phyloP scores from a whole-genome alignment of 2,329 filamentous ascomycete species.

The Thelonectria olida region DNA sequence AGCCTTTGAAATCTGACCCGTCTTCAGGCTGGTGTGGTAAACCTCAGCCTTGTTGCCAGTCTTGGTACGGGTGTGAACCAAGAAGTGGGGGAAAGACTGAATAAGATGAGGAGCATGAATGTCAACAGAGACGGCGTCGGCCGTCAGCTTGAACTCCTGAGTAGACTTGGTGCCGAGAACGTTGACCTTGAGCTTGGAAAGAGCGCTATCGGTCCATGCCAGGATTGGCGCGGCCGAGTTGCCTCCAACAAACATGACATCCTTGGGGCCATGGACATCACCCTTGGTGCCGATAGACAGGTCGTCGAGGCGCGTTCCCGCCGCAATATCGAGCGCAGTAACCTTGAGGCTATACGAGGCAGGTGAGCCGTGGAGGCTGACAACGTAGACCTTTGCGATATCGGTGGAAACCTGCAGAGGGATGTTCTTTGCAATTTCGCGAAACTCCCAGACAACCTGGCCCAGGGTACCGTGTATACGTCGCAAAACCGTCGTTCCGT shows the following conservation, averaged over 20 bases:
- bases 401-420: slow-evolving; percentile 81
- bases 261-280: slow-evolving; percentile 71
- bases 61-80: slow-evolving; percentile 81
- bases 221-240: slow-evolving; percentile 80
- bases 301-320: slow-evolving; percentile 77
- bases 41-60: slow-evolving; percentile 83
- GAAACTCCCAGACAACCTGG: slow-evolving; percentile 80
- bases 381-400: slow-evolving; percentile 76
- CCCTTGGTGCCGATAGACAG: slow-evolving; percentile 77
- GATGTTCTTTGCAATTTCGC: slow-evolving; percentile 72
- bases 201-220: slow-evolving; percentile 74
- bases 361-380: slow-evolving; percentile 76
- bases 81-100: slow-evolving; percentile 81
- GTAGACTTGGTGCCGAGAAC: slow-evolving; percentile 70
- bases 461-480: slow-evolving; percentile 79
- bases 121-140: slow-evolving; percentile 61
- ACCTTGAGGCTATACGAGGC: slow-evolving; percentile 82
- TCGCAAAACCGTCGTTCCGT: slow-evolving; percentile 67
- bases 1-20: slow-evolving; percentile 74
- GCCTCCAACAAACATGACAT: slow-evolving; percentile 78
- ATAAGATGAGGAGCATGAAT: slow-evolving; percentile 79
- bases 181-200: slow-evolving; percentile 74
- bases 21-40: slow-evolving; percentile 82
- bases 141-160: slow-evolving; percentile 62
- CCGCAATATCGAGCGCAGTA: slow-evolving; percentile 75